phyloP scores from a whole-genome alignment of 2,329 filamentous ascomycete genomes.

The Trichoderma asperellum region DNA sequence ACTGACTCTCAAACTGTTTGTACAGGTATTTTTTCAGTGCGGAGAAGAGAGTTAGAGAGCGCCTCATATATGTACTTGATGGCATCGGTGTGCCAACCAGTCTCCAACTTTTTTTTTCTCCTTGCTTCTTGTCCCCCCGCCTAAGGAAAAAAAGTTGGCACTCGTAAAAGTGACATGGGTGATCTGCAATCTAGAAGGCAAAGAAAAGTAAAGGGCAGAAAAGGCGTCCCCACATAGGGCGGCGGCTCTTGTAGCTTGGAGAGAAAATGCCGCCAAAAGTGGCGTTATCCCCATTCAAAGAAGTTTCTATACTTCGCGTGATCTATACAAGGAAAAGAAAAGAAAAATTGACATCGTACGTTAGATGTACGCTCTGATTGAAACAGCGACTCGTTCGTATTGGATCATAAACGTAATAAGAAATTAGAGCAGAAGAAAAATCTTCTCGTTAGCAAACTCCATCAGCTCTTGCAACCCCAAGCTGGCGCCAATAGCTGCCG shows the following conservation, averaged over 20 bases:
- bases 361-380: neutral
- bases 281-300: constrained; percentile 8
- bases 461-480: constrained; percentile 1
- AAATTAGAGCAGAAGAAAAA: constrained; percentile 13
- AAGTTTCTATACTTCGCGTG: neutral
- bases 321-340: neutral
- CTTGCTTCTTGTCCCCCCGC: constrained; percentile 7
- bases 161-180: constrained; percentile 7
- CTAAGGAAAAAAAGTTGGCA: neutral
- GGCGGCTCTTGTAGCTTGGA: constrained; percentile 6
- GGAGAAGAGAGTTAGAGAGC: neutral
- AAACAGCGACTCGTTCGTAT: neutral
- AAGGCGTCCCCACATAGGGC: constrained; percentile 19
- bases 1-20: neutral
- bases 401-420: neutral
- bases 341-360: neutral
- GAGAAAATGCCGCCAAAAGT: constrained; percentile 14
- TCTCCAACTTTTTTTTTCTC: constrained; percentile 9
- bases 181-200: constrained; percentile 17
- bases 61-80: neutral
- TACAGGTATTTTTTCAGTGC: neutral
- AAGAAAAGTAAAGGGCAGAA: constrained; percentile 9
- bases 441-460: constrained; percentile 9
- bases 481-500: neutral
- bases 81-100: constrained; percentile 2